These are phyloP conservation scores for Epichloe coenophiala DNA, from an alignment of 2,329 filamentous ascomycete genomes.

Conservation along the genomic window DNA sequence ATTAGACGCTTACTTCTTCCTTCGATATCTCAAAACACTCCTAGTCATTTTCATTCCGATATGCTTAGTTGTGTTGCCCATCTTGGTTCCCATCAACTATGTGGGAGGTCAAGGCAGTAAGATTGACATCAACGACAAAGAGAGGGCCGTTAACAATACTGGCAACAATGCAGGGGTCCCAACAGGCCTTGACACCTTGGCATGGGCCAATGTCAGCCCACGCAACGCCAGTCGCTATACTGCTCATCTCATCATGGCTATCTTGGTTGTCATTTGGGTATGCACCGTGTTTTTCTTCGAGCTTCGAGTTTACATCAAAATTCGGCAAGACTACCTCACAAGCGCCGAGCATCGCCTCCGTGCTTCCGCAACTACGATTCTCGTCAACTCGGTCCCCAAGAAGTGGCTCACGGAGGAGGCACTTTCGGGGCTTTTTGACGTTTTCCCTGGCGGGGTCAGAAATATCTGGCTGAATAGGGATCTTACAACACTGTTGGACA, in stretches of 20 bases:
- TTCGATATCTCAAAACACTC: conserved; percentile 66
- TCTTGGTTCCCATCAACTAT: conserved; percentile 76
- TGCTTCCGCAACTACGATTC: conserved; percentile 87
- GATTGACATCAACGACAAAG: conserved; percentile 26
- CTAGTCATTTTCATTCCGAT: conserved; percentile 87
- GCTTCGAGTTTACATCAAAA: conserved; percentile 73
- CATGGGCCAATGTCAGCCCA: conserved; percentile 73
- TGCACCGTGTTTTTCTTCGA: conserved; percentile 81
- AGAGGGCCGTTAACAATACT: conserved; percentile 12
- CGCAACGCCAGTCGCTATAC: conserved; percentile 58
- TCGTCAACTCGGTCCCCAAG: conserved; percentile 78
- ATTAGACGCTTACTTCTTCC: conserved; percentile 92
- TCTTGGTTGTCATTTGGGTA: conserved; percentile 69
- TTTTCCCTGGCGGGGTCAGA: conserved; percentile 86
- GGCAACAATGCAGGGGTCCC: conserved; percentile 6
- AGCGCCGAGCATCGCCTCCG: conserved; percentile 87
- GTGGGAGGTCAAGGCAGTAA: conserved; percentile 52
- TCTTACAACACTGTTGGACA: conserved; percentile 68
- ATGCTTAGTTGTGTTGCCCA: conserved; percentile 62
- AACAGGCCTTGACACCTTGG: conserved; percentile 65
- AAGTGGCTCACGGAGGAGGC: conserved; percentile 84
- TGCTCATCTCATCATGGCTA: conserved; percentile 70
- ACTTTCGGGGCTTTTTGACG: conserved; percentile 75
- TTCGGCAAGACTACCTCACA: conserved; percentile 88
- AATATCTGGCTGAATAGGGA: conserved; percentile 97